Evolutionary conservation across 768 basidiomycete genomes (phyloP), one percentile per base, ranked within the genome.

Genomic region (Mycena rebaudengoi): DNA sequence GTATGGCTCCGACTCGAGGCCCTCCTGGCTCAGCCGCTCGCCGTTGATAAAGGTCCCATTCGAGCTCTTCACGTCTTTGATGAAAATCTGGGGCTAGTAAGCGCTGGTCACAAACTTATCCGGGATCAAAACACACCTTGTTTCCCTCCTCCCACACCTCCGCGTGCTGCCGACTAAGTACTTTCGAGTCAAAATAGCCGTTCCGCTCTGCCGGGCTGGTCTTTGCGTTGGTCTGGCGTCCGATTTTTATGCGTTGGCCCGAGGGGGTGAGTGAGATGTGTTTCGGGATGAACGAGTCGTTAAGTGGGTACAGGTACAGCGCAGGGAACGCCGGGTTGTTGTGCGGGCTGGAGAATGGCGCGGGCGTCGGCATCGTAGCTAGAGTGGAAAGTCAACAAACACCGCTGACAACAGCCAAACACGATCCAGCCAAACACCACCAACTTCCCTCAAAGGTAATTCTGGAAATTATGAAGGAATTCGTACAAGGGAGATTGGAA

Each of bases 1-100:
- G 67, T 88, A 96, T 0, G 96, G 94, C 21, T 96, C 93, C 0
- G 92, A 94, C 79, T 98, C 96, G 62, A 92, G 83, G 33, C 94
- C 91, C 75, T 99, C 97, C 4, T 85, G 84, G 66, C 91, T 94
- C 48, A 99, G 88, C 39, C 98, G 86, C 68, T 99, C 95, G 59
- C 94, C 91, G 70, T 99, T 98, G 75, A 99, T 96, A 75, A 99
- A 99, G 7, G 98, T 99, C 1, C 98, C 98, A 67, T 99, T 99
- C 1, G 94, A 96, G 67, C 92, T 95, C 82, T 97, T 97, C 74
- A 98, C 95, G 76, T 99, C 98, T 78, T 95, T 97, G 83, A 99
- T 99, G 82, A 81, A 97, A 77, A 99, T 96, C 95, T 98, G 45
- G 45, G 59, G 29, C 48, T 48, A 30, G 60, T 62, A 54, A 64